Percentiles rank a stretch among this genome's conserved stretches.
Conservation (phyloP, 352 stramenopile species). For the Pythium monospermum region DNA sequence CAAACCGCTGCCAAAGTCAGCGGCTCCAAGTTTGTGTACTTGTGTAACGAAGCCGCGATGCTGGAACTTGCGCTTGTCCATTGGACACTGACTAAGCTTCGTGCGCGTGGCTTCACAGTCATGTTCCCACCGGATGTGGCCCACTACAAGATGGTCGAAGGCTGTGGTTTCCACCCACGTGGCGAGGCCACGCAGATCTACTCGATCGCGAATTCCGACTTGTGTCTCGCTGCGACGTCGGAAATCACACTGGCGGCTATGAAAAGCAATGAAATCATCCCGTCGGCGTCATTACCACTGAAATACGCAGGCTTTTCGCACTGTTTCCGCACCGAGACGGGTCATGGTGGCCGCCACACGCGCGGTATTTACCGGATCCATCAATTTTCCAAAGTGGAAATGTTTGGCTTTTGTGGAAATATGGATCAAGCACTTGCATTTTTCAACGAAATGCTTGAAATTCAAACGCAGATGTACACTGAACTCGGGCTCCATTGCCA, state of each 20-base stretch:
- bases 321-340: slow-evolving; percentile 87
- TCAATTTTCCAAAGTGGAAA: slow-evolving; percentile 89
- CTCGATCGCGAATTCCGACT: slow-evolving; percentile 74
- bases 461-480: slow-evolving; percentile 73
- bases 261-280: slow-evolving; percentile 72
- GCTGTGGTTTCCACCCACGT: slow-evolving; percentile 81
- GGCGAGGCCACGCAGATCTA: slow-evolving; percentile 87
- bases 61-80: slow-evolving; percentile 84
- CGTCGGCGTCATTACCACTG: slow-evolving; percentile 49
- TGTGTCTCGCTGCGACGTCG: slow-evolving; percentile 79
- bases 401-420: slow-evolving; percentile 79
- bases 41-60: slow-evolving; percentile 86
- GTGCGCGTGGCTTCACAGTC: slow-evolving; percentile 63
- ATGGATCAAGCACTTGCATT: slow-evolving; percentile 60
- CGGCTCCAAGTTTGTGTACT: slow-evolving; percentile 80
- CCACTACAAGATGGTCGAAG: slow-evolving; percentile 77
- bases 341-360: slow-evolving; percentile 62
- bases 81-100: slow-evolving; percentile 70
- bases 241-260: slow-evolving; percentile 83
- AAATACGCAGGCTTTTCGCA: slow-evolving; percentile 81
- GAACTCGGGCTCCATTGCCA: slow-evolving; percentile 77
- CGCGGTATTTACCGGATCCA: slow-evolving; percentile 87
- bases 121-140: slow-evolving; percentile 80
- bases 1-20: slow-evolving; percentile 57
- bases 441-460: slow-evolving; percentile 76